Conservation (phyloP, 2,329 filamentous ascomycete genomes). For the Colletotrichum cuscutae region DNA sequence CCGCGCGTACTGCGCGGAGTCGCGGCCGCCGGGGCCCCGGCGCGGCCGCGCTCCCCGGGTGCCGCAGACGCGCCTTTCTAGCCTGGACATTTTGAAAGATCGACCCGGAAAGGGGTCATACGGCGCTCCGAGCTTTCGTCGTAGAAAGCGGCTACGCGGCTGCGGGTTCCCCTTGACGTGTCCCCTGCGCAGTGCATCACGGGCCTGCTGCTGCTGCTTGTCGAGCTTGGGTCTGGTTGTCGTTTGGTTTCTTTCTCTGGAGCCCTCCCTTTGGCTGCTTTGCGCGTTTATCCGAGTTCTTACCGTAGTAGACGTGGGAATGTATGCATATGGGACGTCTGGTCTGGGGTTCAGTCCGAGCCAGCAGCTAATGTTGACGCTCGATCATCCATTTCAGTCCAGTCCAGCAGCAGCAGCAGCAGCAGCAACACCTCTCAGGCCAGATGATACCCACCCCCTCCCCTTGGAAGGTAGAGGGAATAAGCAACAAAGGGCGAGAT, state of each 20-base stretch:
- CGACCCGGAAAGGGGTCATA: slow-evolving; percentile 13
- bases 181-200: slow-evolving; percentile 24
- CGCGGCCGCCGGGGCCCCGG: too few relatives aligned
- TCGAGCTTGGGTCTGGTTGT: background rate
- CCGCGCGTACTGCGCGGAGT: too few relatives aligned
- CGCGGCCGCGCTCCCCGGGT: too few relatives aligned
- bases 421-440: background rate
- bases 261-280: background rate
- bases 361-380: background rate
- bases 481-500: slow-evolving; percentile 3
- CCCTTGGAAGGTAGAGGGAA: background rate
- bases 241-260: background rate
- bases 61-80: slow-evolving; percentile 1
- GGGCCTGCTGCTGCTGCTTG: background rate
- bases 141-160: slow-evolving; percentile 19
- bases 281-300: background rate
- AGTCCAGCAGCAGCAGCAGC: background rate
- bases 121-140: slow-evolving; percentile 24
- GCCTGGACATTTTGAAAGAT: slow-evolving; percentile 16
- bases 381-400: background rate
- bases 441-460: background rate
- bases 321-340: background rate
- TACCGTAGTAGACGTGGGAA: background rate
- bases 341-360: background rate
- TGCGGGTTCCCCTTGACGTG: slow-evolving; percentile 1